Conservation (phyloP, 2,329 filamentous ascomycete genomes). For the Ascochyta koolunga region DNA sequence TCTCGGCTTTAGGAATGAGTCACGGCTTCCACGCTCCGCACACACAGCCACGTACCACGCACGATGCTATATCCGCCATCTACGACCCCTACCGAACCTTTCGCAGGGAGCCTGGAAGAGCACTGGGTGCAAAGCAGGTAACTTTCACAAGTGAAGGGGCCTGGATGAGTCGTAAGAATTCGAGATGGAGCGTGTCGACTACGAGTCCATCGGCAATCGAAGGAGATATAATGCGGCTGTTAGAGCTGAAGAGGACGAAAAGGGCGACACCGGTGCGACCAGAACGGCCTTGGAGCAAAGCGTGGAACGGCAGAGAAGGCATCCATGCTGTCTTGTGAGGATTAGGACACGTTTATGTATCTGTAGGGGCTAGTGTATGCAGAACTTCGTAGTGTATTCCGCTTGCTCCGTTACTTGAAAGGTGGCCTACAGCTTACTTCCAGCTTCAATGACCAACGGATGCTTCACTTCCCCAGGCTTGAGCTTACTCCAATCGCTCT, state of each 20-base stretch:
- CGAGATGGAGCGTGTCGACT: conserved; percentile 16
- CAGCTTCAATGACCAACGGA: conserved; percentile 43
- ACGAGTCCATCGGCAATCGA: conserved; percentile 3
- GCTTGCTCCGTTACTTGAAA: too few relatives aligned
- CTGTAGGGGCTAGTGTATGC: too few relatives aligned
- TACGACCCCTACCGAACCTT: conserved; percentile 24
- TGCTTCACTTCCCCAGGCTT: conserved; percentile 56
- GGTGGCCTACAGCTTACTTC: conserved; percentile 30
- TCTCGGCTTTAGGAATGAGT: conserved; percentile 30
- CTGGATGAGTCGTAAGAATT: conserved; percentile 21
- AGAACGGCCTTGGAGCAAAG: conserved; percentile 28
- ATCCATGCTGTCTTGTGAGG: background rate
- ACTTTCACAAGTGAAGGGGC: conserved; percentile 15
- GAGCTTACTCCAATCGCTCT: conserved; percentile 57
- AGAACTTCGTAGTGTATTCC: too few relatives aligned
- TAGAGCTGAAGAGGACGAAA: conserved; percentile 26
- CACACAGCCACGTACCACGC: conserved; percentile 4
- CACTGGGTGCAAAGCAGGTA: conserved; percentile 18
- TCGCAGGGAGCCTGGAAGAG: background rate
- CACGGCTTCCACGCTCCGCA: conserved; percentile 26
- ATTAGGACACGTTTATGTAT: too few relatives aligned
- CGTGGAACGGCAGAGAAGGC: conserved; percentile 8
- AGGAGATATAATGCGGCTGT: conserved; percentile 20
- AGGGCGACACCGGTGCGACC: conserved; percentile 22
- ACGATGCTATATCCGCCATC: conserved; percentile 19